These are phyloP conservation scores for Nigrospora oryzae DNA, from an alignment of 2,329 filamentous ascomycete species.

Conservation along the genomic window DNA sequence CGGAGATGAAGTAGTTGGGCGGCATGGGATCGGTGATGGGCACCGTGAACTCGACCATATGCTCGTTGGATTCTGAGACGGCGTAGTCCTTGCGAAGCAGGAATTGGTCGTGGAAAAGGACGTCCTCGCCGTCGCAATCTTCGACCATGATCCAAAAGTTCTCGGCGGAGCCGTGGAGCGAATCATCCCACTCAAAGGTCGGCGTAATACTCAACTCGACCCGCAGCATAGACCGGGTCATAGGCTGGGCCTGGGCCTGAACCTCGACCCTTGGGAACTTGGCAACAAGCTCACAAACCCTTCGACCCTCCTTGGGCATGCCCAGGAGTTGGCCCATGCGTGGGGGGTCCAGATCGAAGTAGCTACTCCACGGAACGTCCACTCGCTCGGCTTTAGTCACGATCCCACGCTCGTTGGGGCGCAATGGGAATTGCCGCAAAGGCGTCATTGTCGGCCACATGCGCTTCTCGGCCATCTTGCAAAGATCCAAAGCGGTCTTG, in stretches of 20 bases:
- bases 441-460: constrained; percentile 99
- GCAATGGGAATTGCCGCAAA: constrained; percentile 78
- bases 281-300: constrained; percentile 76
- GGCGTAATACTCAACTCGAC: constrained; percentile 87
- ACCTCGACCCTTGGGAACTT: constrained; percentile 93
- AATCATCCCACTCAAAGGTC: constrained; percentile 92
- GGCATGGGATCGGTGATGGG: constrained; percentile 97
- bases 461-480: constrained; percentile 98
- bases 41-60: constrained; percentile 92
- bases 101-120: constrained; percentile 92
- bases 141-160: constrained; percentile 97
- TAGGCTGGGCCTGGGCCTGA: constrained; percentile 86
- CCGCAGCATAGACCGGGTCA: constrained; percentile 87
- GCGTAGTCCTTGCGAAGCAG: constrained; percentile 86
- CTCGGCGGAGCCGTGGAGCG: constrained; percentile 78
- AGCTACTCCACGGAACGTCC: constrained; percentile 85
- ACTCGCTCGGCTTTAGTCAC: constrained; percentile 90
- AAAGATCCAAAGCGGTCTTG: constrained; percentile 85
- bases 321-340: constrained; percentile 92
- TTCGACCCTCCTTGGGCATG: constrained; percentile 77
- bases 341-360: constrained; percentile 93
- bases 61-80: constrained; percentile 77
- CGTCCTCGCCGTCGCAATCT: constrained; percentile 93
- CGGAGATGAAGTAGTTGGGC: constrained; percentile 95
- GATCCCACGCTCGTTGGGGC: constrained; percentile 62